phyloP scores from a whole-genome alignment of 306 rosid species.

The Styphnolobium japonicum region DNA sequence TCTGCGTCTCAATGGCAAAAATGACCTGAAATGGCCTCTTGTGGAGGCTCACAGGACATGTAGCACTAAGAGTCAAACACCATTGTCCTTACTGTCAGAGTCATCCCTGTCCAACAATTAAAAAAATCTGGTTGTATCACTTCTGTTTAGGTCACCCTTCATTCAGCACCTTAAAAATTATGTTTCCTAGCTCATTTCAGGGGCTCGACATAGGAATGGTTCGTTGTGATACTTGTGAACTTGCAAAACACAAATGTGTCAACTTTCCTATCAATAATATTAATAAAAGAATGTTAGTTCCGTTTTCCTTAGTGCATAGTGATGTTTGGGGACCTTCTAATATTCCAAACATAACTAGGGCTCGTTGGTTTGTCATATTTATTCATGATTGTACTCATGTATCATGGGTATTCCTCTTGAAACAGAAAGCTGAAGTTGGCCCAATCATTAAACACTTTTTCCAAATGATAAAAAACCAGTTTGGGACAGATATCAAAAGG shows the following conservation, averaged over 20 bases:
- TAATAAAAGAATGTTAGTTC: not conserved
- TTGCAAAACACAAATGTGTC: not conserved
- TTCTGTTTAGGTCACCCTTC: too few relatives aligned
- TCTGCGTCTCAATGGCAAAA: too few relatives aligned
- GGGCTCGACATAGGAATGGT: not conserved
- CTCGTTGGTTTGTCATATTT: not conserved
- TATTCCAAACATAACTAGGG: not conserved
- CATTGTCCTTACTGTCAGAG: too few relatives aligned
- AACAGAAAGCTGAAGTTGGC: not conserved
- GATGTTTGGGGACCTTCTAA: not conserved
- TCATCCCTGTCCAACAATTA: too few relatives aligned
- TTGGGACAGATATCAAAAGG: not conserved
- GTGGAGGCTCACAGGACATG: too few relatives aligned
- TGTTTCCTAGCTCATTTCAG: too few relatives aligned
- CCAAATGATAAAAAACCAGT: not conserved
- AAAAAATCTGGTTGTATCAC: too few relatives aligned
- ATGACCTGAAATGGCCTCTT: too few relatives aligned
- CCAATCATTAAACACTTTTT: not conserved
- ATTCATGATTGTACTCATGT: not conserved
- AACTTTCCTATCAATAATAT: not conserved
- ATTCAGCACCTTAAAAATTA: too few relatives aligned
- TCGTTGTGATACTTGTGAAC: not conserved
- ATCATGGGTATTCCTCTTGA: not conserved
- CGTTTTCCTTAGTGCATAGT: not conserved
- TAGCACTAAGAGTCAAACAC: too few relatives aligned